These are phyloP conservation scores for Pseudocohnilembus persalinus DNA, from an alignment of 169 alveolate species.

Conservation along the genomic window DNA sequence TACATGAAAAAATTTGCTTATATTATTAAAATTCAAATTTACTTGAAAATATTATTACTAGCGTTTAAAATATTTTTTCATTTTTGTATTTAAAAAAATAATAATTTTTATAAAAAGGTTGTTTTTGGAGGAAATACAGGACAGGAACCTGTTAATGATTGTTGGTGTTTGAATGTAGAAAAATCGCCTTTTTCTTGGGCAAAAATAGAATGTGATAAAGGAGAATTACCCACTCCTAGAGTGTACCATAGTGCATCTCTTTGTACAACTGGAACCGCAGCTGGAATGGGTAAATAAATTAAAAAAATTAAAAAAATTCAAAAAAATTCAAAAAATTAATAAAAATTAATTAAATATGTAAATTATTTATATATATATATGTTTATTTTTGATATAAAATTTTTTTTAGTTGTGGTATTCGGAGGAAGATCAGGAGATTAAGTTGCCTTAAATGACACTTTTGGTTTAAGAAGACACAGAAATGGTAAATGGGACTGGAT, in stretches of 20 bases:
- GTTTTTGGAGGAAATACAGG: conserved; percentile 99
- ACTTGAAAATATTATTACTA: not conserved
- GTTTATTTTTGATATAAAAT: no score
- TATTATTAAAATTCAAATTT: no score
- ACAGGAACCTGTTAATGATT: conserved; percentile 93
- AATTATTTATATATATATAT: no score
- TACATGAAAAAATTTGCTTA: no score
- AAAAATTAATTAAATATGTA: no score
- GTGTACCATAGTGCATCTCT: conserved; percentile 96
- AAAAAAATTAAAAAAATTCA: no score
- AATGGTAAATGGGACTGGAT: conserved; percentile 99
- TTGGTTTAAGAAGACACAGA: conserved; percentile 99
- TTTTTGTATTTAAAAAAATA: no score
- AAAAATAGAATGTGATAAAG: conserved; percentile 82
- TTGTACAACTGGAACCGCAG: conserved; percentile 96
- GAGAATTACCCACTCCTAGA: conserved; percentile 92
- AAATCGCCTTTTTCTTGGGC: conserved; percentile 96
- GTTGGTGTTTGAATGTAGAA: conserved; percentile 97
- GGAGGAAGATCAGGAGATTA: conserved; percentile 98
- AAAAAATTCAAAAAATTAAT: not conserved
- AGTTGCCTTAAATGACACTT: conserved; percentile 95
- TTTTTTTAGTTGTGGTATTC: conserved; percentile 92
- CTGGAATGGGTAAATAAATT: conserved; percentile 92
- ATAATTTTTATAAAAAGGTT: no score
- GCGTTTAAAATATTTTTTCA: no score